Base-by-base conservation (phyloP, 805 yeast species). In the Candida pseudofarinosa region DNA sequence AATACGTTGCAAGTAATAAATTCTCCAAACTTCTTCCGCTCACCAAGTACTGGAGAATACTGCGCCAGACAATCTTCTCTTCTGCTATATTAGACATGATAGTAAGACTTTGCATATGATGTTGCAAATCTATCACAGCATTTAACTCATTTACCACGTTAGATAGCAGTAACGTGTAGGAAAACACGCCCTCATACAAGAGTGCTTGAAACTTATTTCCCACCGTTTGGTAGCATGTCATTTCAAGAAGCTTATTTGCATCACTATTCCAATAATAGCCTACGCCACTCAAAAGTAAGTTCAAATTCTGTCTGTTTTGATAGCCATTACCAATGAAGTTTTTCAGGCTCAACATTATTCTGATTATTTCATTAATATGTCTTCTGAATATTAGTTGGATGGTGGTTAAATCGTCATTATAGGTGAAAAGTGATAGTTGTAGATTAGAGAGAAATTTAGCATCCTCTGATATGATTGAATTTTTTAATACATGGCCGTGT, bases 351-450 rank as follows among this genome's bases (percentile, higher is more conserved):
- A 68, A 50, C 16, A 71, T 48, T 3, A 71, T 67, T 19, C 76
- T 51, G 7, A 67, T 52, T 18, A 71, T 59, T 43, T 70, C 75
- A 46, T 71, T 70, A 30, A 72, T 62, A 47, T 71, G 77, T 48
- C 76, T 60, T 40, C 77, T 48, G 54, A 69, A 58, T 19, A 70
- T 63, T 28, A 67, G 55, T 52, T 72, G 73, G 36, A 71, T 58
- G 1, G 77, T 73, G 36, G 74, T 66, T 44, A 69, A 56, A 47
- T 72, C 77, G 48, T 73, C 77, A 46, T 72, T 72, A 47, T 71
- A 71, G 43, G 61, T 67, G 50, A 62, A 67, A n/a, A 73, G 55
- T 14, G 73, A 65, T 28, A 68, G 53, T 45, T 69, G 74, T 28
- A 72, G 54, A 43, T 63, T 68, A 19, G 74, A 65, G 38, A 73